phyloP scores from a whole-genome alignment of 495 filamentous ascomycete species.

The Annulohypoxylon nitens region DNA sequence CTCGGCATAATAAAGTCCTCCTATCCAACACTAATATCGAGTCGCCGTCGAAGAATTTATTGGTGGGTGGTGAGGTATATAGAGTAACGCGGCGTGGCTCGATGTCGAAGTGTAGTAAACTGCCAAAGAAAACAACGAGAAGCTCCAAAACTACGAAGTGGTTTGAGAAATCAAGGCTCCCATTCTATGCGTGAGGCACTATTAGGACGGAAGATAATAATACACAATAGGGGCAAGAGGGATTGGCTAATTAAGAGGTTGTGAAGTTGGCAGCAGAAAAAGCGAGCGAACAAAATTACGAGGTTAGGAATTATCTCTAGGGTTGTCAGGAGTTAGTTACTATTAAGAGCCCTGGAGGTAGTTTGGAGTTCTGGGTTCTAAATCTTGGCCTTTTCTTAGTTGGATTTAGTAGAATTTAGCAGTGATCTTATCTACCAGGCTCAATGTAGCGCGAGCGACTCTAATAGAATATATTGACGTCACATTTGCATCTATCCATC shows the following conservation, averaged over 20 bases:
- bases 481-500: slow-evolving; percentile 16
- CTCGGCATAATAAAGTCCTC: slow-evolving; percentile 62
- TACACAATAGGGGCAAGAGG: slow-evolving; percentile 19
- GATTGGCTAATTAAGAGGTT: slow-evolving; percentile 4
- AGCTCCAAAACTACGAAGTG: neutral
- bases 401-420: neutral
- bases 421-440: neutral
- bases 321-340: neutral
- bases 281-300: neutral
- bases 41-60: neutral
- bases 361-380: neutral
- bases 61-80: slow-evolving; percentile 8
- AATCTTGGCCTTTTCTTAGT: neutral
- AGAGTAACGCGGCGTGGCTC: neutral
- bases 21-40: neutral
- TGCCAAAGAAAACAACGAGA: slow-evolving; percentile 9
- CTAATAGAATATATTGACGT: slow-evolving; percentile 36
- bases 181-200: slow-evolving; percentile 22
- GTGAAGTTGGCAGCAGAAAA: neutral
- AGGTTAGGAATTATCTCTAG: neutral
- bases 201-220: slow-evolving; percentile 15
- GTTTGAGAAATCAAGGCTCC: slow-evolving; percentile 13
- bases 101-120: neutral
- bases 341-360: neutral
- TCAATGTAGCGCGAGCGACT: neutral